Evolutionary conservation across 2,329 filamentous ascomycete species (phyloP), one percentile per base, ranked within the genome.

Genomic region (Sporothrix globosa): DNA sequence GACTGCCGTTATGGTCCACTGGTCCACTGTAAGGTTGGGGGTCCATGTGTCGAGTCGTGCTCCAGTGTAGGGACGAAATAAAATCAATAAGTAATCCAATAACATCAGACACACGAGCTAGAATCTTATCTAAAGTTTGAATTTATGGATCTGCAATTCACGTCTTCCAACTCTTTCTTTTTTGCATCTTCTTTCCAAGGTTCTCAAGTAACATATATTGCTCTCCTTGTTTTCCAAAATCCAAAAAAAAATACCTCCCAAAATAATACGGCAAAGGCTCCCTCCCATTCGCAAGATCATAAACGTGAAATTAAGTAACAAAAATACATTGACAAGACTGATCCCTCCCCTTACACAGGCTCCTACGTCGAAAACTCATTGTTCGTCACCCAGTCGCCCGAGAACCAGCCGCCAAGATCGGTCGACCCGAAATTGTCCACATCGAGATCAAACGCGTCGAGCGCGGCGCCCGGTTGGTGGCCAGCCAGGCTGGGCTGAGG

Each of bases 391-490:
- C 76, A 78, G 60, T 76, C 76, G 41, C 72, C 73, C 56, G 76
- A 74, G 41, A 77, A 75, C 53, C 74, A 74, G 41, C 54, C 67
- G 48, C 68, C 63, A 9, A 73, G 30, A 9, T 73, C 71, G 46
- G 74, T 65, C 53, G 67, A 19, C 52, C 74, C 76, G 27, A 77
- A 75, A 14, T 69, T 72, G 21, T 77, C 76, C 13, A 77, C 68
- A 19, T 77, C 77, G 34, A 80, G 77, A 63, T 79, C 77, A 61
- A 79, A 75, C 4, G 76, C 78, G 52, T 80, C 77, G 9, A 79
- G 71, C 0, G 78, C 74, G 30, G 41, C 48, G 1, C 30, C 30
- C 41, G 52, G 66, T 41, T 27, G 65, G 6, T 41, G 27, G 24
- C 52, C 46, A 10, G 56, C n/a, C 13, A 41, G 46, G 34, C 39